Percentiles rank a stretch among this genome's conserved stretches.
These are phyloP conservation scores for Rheum nobile DNA, from an alignment of 148 eudicot genomes.

Conservation along the genomic window DNA sequence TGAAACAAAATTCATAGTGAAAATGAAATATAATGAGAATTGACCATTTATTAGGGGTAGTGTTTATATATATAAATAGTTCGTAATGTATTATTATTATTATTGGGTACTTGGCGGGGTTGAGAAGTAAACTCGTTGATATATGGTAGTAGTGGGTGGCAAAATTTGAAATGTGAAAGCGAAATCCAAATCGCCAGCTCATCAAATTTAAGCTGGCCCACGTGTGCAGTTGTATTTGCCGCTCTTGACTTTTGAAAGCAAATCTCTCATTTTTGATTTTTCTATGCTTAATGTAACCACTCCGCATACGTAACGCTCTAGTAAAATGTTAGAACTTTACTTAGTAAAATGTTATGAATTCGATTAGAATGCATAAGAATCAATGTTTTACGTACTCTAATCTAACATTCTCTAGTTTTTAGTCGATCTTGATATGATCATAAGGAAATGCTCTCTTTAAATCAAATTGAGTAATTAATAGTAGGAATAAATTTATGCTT, in stretches of 20 bases:
- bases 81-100: too few relatives aligned
- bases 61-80: background rate
- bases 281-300: too few relatives aligned
- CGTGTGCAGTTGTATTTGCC: slow-evolving; percentile 17
- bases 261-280: background rate
- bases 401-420: too few relatives aligned
- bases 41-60: background rate
- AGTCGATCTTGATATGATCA: too few relatives aligned
- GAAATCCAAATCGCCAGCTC: slow-evolving; percentile 15
- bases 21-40: background rate
- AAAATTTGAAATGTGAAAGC: background rate
- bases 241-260: slow-evolving; percentile 18
- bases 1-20: too few relatives aligned
- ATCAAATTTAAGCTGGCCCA: slow-evolving; percentile 17
- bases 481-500: slow-evolving; percentile 15
- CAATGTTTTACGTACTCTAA: too few relatives aligned
- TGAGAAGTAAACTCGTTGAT: background rate
- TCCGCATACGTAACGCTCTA: too few relatives aligned
- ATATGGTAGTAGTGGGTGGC: background rate
- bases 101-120: background rate
- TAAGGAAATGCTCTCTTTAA: background rate
- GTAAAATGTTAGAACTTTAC: too few relatives aligned
- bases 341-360: too few relatives aligned
- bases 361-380: too few relatives aligned
- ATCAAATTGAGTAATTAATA: slow-evolving; percentile 14